Conservation (phyloP, 2,329 filamentous ascomycete genomes). For the Phaeosphaeria sp. region DNA sequence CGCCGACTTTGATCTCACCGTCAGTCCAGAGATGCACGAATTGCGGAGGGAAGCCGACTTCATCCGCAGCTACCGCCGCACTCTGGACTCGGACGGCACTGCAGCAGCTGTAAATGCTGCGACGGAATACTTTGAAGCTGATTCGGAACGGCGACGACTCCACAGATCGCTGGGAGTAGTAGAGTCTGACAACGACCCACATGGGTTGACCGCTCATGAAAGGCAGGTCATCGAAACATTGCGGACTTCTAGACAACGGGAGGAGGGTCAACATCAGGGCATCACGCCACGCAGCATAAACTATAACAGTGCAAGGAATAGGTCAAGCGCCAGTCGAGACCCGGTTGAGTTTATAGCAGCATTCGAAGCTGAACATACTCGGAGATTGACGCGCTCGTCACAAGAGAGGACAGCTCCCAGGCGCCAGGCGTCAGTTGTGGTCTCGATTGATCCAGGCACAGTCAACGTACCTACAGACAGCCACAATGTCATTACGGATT, state of each 20-base stretch:
- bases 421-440: conserved; percentile 50
- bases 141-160: conserved; percentile 39
- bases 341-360: conserved; percentile 28
- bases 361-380: conserved; percentile 33
- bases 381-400: conserved; percentile 19
- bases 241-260: conserved; percentile 50
- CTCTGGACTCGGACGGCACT: conserved; percentile 46
- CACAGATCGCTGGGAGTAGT: conserved; percentile 46
- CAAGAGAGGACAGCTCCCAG: conserved; percentile 39
- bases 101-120: conserved; percentile 49
- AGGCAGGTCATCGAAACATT: conserved; percentile 55
- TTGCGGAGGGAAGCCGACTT: conserved; percentile 55
- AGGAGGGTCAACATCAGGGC: conserved; percentile 49
- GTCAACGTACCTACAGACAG: conserved; percentile 23
- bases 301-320: conserved; percentile 43
- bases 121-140: conserved; percentile 52
- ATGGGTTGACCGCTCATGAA: conserved; percentile 54
- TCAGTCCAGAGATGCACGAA: conserved; percentile 53
- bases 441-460: conserved; percentile 41
- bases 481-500: conserved; percentile 37
- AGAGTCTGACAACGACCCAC: conserved; percentile 53
- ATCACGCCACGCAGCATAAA: conserved; percentile 51
- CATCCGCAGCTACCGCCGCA: conserved; percentile 51
- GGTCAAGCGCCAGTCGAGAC: conserved; percentile 29
- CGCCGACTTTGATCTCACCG: conserved; percentile 55